Conservation (phyloP, 768 basidiomycete genomes). For the Mycena pura region DNA sequence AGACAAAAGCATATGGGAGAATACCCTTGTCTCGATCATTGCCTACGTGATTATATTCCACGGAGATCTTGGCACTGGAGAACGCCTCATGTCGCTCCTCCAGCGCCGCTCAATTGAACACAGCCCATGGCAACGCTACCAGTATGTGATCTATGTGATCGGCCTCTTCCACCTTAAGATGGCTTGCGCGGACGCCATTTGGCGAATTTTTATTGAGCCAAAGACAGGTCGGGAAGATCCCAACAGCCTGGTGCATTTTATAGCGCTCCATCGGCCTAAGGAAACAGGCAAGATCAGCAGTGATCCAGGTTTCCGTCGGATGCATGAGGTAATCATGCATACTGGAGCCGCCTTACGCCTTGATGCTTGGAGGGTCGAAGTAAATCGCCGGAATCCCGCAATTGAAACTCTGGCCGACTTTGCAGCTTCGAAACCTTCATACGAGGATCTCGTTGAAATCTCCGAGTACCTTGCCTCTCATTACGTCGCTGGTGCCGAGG, state of each 20-base stretch:
- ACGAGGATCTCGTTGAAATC: conserved; percentile 32
- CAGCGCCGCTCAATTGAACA: too few relatives aligned
- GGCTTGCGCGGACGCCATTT: conserved; percentile 38
- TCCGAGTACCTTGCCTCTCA: conserved; percentile 27
- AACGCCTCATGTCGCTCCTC: too few relatives aligned
- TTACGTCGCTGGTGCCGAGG: conserved; percentile 27
- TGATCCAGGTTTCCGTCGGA: conserved; percentile 38
- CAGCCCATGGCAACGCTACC: too few relatives aligned
- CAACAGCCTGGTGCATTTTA: conserved; percentile 27
- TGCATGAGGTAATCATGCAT: conserved; percentile 33
- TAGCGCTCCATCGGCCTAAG: conserved; percentile 32
- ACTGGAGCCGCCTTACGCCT: conserved; percentile 32
- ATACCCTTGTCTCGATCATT: too few relatives aligned
- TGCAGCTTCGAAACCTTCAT: conserved; percentile 38
- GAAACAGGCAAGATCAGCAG: conserved; percentile 38
- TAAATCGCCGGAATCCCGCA: neutral
- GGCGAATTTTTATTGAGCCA: conserved; percentile 28
- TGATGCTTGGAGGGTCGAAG: conserved; percentile 38
- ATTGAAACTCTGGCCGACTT: conserved; percentile 33
- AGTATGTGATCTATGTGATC: too few relatives aligned
- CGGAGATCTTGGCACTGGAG: too few relatives aligned
- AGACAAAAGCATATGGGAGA: too few relatives aligned
- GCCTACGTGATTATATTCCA: too few relatives aligned
- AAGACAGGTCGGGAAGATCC: conserved; percentile 20
- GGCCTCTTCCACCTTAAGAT: too few relatives aligned